Base-by-base conservation (phyloP, 768 basidiomycete species). In the Collybiopsis confluens region DNA sequence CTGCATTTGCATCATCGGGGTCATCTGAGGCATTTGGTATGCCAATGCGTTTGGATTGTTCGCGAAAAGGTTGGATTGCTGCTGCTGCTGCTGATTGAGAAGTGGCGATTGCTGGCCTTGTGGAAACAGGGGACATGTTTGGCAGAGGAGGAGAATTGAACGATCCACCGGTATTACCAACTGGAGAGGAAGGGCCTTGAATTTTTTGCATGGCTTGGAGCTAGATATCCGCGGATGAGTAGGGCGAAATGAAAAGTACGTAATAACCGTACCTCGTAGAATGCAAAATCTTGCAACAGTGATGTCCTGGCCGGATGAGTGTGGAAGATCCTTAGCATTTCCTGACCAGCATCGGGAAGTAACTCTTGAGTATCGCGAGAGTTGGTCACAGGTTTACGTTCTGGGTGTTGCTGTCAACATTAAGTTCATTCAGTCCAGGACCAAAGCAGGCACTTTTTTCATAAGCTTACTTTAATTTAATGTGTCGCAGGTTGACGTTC, bases 341-440 rank as follows among this genome's bases (percentile, higher is more conserved):
- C 96, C 66, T 91, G 87, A 0, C 97, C 97, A 18, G 94, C 95
- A 61, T 98, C 96, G 24, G 93, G 92, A 42, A 95, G 82, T 13
- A 98, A 77, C 65, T 98, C 97, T 67, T 98, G 97, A 2, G 97
- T 98, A 66, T 99, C 97, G 57, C 97, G 83, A 7, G 94, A 97
- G 62, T 97, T 97, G 1, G 97, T 99, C 54, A 99, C 96, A 2
- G 97, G 96, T 70, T 98, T 99, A 63, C 92, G 86, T 69, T 99
- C 97, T 64, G 92, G 4, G 96, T 98, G 70, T 99, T 98, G 67
- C 92, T 95, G 54, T 26, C 13, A n/a, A 36, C 28, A 23, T n/a
- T n/a, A n/a, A n/a, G n/a, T n/a, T n/a, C 30, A 49, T 52, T 16
- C 60, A 42, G 40, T 21, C 24, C 35, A 35, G 40, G 8, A 18